Base-by-base conservation (phyloP, 2,329 filamentous ascomycete species). In the Microcyclospora tardicrescens region DNA sequence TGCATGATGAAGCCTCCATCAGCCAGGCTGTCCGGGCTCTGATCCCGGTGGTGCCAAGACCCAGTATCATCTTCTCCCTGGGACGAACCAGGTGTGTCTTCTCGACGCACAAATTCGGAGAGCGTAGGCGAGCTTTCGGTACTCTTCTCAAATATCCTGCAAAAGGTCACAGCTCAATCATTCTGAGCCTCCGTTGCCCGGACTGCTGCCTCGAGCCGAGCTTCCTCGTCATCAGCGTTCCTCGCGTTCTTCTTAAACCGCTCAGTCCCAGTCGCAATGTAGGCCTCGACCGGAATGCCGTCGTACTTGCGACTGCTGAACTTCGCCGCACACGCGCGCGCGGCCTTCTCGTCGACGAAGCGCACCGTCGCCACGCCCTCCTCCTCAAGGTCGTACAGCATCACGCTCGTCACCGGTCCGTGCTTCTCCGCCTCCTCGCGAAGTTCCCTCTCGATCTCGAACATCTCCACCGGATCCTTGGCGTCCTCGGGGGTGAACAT, bases 401-500 rank as follows among this genome's bases (percentile, higher is more conserved):
- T 79, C 31, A 96, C 84, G 55, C 93, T 95, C 27, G 86, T 93
- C 28, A 96, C 84, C 16, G 79, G 71, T 2, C 91, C 91, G 11
- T 91, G 67, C 62, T 93, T 93, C 41, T 75, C 71, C 59, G 85
- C 93, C 61, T 94, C 87, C 36, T 94, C 84, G 34, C 84, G 75
- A 40, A 96, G 84, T 57, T 98, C 91, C 58, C 94, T 82, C 57
- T 93, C 93, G 64, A 96, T 93, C 46, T 96, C 89, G 29, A 93
- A 67, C 43, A 93, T 72, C 1, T 81, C 83, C 0, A 78, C 77
- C 2, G 83, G 77, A 53, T 96, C 87, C 55, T 93, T 83, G 50
- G 86, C 79, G 16, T 96, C 69, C 63, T 94, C 84, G 44, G 79
- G 59, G 1, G 85, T 93, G 62, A 98, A 98, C 81, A 94, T 93